Evolutionary conservation across 106 monocot species (phyloP).

Genomic region (Gastrodia elata): DNA sequence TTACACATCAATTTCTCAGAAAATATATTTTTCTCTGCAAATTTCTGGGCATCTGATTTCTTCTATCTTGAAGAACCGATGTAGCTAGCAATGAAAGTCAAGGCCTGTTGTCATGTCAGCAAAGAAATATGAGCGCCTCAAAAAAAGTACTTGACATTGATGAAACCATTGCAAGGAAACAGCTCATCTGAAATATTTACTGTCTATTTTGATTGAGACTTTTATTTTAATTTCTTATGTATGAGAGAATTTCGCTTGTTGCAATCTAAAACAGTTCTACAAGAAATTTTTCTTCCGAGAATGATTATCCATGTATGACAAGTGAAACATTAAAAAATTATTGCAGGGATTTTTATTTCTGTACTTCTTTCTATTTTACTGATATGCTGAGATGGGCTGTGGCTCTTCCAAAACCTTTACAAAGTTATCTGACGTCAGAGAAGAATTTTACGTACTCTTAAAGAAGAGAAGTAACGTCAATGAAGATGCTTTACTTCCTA

Average conservation of each 20-base stretch:
- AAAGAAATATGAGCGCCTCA: no score
- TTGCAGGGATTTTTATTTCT: slow-evolving; percentile 2
- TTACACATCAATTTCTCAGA: not conserved
- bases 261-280: not conserved
- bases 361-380: not conserved
- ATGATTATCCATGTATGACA: not conserved
- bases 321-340: not conserved
- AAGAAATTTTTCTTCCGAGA: not conserved
- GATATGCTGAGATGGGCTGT: slow-evolving; percentile 7
- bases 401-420: not conserved
- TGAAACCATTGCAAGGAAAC: not conserved
- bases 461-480: not conserved
- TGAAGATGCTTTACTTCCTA: not conserved
- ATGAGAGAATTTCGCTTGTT: not conserved
- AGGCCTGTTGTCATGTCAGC: not conserved
- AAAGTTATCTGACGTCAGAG: not conserved
- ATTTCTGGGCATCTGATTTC: not conserved
- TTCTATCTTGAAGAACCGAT: not conserved
- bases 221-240: not conserved
- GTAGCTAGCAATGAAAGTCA: not conserved
- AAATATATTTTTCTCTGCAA: not conserved
- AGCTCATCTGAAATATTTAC: not conserved
- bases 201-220: not conserved
- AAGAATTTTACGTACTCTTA: not conserved
- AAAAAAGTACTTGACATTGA: not conserved